These are phyloP conservation scores for Fraxinus nigra DNA, from an alignment of 305 asterid species.

Conservation along the genomic window DNA sequence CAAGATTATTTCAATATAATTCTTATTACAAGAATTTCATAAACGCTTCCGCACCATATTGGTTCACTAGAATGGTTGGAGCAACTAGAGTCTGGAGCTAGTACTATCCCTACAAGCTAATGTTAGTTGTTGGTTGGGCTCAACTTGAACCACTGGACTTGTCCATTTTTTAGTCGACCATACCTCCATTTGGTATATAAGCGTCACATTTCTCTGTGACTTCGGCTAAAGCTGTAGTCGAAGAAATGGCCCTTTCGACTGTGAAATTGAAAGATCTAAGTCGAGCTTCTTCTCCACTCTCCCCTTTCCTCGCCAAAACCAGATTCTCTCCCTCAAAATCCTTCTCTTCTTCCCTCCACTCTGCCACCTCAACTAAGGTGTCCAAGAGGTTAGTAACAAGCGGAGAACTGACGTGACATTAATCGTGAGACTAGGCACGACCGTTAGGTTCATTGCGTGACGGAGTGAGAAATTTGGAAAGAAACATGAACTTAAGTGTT, in stretches of 20 bases:
- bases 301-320: not conserved
- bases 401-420: not conserved
- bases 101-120: not conserved
- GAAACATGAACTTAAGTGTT: not conserved
- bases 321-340: not conserved
- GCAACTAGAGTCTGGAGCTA: not conserved
- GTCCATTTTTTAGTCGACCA: not conserved
- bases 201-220: not conserved
- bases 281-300: not conserved
- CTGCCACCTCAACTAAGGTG: not conserved
- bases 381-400: not conserved
- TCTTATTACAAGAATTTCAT: too few species aligned
- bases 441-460: not conserved
- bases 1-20: too few species aligned
- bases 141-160: not conserved
- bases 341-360: not conserved
- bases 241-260: not conserved
- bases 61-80: not conserved
- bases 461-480: not conserved
- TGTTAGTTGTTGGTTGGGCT: not conserved
- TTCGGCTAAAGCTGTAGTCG: not conserved
- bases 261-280: not conserved
- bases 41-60: too few species aligned
- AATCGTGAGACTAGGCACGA: not conserved
- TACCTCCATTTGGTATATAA: not conserved